A percentile compares a stretch with the other conserved stretches of the same genome.
Evolutionary conservation across 73 alveolate genomes (phyloP).

Genomic region (Uronychia setigera): DNA sequence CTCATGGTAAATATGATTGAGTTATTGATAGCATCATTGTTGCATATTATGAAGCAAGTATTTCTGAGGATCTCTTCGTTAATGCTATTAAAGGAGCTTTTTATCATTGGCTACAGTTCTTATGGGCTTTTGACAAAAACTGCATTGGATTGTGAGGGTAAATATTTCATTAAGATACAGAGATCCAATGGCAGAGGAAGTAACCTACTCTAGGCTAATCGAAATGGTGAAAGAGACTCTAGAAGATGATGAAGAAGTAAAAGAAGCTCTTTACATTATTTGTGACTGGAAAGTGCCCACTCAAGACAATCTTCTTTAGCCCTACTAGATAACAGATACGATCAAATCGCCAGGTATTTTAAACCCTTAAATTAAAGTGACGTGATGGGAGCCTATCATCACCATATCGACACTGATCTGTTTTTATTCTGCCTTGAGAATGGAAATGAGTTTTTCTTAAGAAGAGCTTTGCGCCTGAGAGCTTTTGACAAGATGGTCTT

Average conservation of each 20-base stretch:
- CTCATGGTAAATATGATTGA: constrained; percentile 12
- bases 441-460: constrained; percentile 38
- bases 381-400: constrained; percentile 35
- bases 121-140: constrained; percentile 43
- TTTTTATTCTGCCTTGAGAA: constrained; percentile 25
- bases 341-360: constrained; percentile 17
- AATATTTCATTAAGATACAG: not conserved
- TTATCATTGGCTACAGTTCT: constrained; percentile 16
- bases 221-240: not conserved
- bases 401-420: constrained; percentile 28
- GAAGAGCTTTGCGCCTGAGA: constrained; percentile 33
- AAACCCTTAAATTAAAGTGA: not conserved
- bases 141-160: constrained; percentile 30
- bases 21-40: not conserved
- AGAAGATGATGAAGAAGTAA: constrained; percentile 16
- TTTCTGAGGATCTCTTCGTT: constrained; percentile 30
- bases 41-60: constrained; percentile 29
- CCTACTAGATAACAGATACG: constrained; percentile 24
- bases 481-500: constrained; percentile 44
- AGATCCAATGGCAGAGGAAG: not conserved
- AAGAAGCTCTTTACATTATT: constrained; percentile 9
- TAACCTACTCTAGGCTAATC: not conserved
- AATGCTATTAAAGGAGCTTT: constrained; percentile 19
- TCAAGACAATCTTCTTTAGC: constrained; percentile 39
- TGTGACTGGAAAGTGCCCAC: constrained; percentile 12